Evolutionary conservation across 495 filamentous ascomycete species (phyloP).

Genomic region (Letharia columbiana): DNA sequence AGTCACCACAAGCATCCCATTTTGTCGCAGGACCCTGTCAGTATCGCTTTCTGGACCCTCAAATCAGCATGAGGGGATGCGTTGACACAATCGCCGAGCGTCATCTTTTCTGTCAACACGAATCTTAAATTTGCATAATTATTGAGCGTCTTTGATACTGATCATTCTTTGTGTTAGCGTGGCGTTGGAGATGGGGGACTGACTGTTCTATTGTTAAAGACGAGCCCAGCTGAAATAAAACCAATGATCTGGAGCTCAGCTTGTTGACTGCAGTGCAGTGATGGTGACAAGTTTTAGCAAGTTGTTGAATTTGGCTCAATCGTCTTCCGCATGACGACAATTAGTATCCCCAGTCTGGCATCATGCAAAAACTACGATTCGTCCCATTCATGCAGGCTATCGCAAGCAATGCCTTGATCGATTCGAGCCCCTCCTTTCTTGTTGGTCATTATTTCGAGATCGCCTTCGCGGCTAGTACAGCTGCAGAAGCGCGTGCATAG

Average conservation of each 20-base stretch:
- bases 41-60: not conserved
- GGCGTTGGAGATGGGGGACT: not conserved
- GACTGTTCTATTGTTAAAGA: not conserved
- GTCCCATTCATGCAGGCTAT: not conserved
- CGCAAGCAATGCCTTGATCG: not conserved
- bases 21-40: not conserved
- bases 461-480: no score
- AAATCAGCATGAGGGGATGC: not conserved
- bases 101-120: not conserved
- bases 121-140: not conserved
- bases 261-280: not conserved
- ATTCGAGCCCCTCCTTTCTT: not conserved
- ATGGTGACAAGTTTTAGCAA: not conserved
- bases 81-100: not conserved
- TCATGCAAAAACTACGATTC: not conserved
- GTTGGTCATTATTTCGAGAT: not conserved
- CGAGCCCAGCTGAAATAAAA: not conserved
- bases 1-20: not conserved
- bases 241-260: not conserved
- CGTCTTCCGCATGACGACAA: no score
- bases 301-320: not conserved
- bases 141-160: not conserved
- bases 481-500: no score
- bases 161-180: not conserved
- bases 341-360: not conserved